A percentile compares a stretch with the other conserved stretches of the same genome.
These are phyloP conservation scores for Metroxylon sagu DNA, from an alignment of 176 grass and related monocot species.

Conservation along the genomic window DNA sequence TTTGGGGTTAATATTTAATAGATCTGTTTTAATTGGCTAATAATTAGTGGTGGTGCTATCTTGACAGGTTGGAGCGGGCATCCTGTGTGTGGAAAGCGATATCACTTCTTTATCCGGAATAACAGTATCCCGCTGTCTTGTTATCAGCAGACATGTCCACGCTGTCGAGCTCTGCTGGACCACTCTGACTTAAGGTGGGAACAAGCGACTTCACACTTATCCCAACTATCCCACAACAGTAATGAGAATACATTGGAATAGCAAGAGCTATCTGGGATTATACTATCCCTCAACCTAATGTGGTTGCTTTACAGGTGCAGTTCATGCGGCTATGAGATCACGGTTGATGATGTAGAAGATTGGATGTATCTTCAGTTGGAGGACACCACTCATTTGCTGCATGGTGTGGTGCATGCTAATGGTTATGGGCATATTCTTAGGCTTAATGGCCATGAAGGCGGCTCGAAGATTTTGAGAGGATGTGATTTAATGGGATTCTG, in stretches of 20 bases:
- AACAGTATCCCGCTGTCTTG: neutral
- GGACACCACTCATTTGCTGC: constrained; percentile 42
- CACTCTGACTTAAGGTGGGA: constrained; percentile 34
- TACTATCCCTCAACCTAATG: neutral
- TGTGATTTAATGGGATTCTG: constrained; percentile 65
- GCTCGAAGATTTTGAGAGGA: constrained; percentile 37
- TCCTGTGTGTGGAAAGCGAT: constrained; percentile 65
- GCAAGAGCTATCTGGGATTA: too few species aligned
- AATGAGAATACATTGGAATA: too few species aligned
- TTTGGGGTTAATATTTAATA: too few species aligned
- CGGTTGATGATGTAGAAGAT: constrained; percentile 18
- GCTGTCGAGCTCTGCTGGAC: constrained; percentile 34
- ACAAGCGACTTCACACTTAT: neutral
- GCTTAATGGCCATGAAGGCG: constrained; percentile 53
- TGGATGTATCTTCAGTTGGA: constrained; percentile 37
- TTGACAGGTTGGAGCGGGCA: constrained; percentile 62
- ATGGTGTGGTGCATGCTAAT: constrained; percentile 61
- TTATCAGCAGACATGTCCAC: constrained; percentile 19
- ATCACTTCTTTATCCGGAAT: constrained; percentile 74
- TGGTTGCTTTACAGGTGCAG: constrained; percentile 23
- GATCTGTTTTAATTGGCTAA: too few species aligned
- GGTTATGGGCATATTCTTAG: constrained; percentile 64
- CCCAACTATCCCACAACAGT: neutral
- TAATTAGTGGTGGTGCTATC: too few species aligned
- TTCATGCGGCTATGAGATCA: constrained; percentile 23